phyloP scores from a whole-genome alignment of 352 stramenopile genomes.

The Pythium plurisporium region DNA sequence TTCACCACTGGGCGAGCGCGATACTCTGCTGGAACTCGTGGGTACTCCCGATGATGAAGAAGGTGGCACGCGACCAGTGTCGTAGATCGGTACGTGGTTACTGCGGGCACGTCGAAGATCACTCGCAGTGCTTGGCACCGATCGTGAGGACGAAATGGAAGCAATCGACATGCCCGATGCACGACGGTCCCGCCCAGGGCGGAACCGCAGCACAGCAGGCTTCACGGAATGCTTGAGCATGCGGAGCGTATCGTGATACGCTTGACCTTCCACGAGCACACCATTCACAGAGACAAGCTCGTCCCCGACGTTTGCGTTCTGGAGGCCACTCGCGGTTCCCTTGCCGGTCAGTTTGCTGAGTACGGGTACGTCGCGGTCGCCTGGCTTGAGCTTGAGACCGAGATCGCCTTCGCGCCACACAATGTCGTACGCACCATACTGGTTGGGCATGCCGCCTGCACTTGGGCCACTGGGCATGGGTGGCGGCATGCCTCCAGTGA shows the following conservation, averaged over 20 bases:
- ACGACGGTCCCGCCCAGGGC: conserved; percentile 47
- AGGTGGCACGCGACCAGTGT: conserved; percentile 13
- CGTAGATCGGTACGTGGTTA: conserved; percentile 59
- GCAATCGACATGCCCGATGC: conserved; percentile 54
- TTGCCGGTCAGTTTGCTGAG: conserved; percentile 83
- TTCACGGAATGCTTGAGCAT: conserved; percentile 88
- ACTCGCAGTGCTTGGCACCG: conserved; percentile 41
- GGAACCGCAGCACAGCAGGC: conserved; percentile 76
- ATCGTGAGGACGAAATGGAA: conserved; percentile 38
- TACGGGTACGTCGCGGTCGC: conserved; percentile 66
- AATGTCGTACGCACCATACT: conserved; percentile 78
- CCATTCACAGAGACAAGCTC: conserved; percentile 84
- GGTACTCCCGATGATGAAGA: neutral
- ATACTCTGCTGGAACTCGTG: neutral
- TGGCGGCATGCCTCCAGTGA: conserved; percentile 6
- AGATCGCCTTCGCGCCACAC: conserved; percentile 85
- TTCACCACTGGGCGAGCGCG: conserved; percentile 26
- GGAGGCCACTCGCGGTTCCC: conserved; percentile 71
- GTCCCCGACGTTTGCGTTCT: conserved; percentile 79
- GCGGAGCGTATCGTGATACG: conserved; percentile 80
- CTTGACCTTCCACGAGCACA: conserved; percentile 66
- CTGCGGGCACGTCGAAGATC: conserved; percentile 36
- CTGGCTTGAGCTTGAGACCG: conserved; percentile 83
- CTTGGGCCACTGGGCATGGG: conserved; percentile 1
- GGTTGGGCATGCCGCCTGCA: conserved; percentile 17